Conservation (phyloP, 1,139 yeast genomes). For the Magnusiomyces clavatus region DNA sequence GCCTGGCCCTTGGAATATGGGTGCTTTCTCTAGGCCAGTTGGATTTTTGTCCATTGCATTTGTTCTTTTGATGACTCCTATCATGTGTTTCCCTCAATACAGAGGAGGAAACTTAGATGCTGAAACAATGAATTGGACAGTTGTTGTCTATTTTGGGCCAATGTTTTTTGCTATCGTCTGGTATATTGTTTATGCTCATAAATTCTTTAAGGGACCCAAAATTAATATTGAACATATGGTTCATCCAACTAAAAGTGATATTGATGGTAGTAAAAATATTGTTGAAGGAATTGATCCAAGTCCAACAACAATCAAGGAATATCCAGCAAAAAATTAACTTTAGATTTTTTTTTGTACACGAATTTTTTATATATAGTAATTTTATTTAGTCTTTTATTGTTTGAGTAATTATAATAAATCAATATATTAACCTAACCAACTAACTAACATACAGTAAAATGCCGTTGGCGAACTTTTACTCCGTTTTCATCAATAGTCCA, state of each 20-base stretch:
- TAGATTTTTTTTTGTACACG: too few species aligned
- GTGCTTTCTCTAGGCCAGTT: slow-evolving; percentile 43
- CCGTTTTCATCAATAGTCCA: slow-evolving; percentile 4
- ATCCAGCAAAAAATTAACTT: not conserved
- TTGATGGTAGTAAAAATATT: not conserved
- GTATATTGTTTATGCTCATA: slow-evolving; percentile 52
- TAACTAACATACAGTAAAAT: not conserved
- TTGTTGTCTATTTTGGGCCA: slow-evolving; percentile 59
- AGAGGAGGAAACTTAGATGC: slow-evolving; percentile 41
- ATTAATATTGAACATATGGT: slow-evolving; percentile 41
- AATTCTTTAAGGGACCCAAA: slow-evolving; percentile 63
- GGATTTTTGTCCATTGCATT: slow-evolving; percentile 26
- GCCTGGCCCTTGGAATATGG: slow-evolving; percentile 68
- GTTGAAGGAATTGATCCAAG: slow-evolving; percentile 12
- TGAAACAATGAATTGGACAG: slow-evolving; percentile 63
- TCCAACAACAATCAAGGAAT: too few species aligned
- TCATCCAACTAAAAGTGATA: slow-evolving; percentile 27
- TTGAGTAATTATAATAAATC: not conserved
- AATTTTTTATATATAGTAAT: not conserved
- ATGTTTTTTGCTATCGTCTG: slow-evolving; percentile 46
- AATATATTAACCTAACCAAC: not conserved
- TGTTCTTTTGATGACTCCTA: slow-evolving; percentile 57
- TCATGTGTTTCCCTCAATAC: slow-evolving; percentile 55
- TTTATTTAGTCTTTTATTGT: not conserved
- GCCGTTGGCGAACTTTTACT: not conserved